A percentile compares a stretch with the other conserved stretches of the same genome.
These are phyloP conservation scores for Vitis cinerea DNA, from an alignment of 164 flowering plant genomes.

Conservation along the genomic window DNA sequence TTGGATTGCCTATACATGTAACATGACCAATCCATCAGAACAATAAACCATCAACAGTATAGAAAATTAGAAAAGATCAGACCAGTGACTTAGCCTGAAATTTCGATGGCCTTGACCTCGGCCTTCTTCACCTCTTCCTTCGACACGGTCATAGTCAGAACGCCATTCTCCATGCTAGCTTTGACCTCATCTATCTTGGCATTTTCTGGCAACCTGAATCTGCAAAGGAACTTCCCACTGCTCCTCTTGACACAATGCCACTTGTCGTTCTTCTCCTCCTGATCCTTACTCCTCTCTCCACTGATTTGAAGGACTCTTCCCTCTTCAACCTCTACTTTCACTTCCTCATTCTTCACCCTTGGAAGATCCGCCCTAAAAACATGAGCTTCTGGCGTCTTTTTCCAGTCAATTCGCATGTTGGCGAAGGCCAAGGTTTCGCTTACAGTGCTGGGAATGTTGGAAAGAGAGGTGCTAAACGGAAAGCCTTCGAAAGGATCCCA, in stretches of 20 bases:
- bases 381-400: too few relatives aligned
- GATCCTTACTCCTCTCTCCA: too few relatives aligned
- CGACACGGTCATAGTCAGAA: conserved; percentile 36
- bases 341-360: too few relatives aligned
- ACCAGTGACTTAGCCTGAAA: conserved; percentile 19
- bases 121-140: conserved; percentile 36
- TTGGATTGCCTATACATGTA: too few relatives aligned
- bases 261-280: too few relatives aligned
- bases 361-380: too few relatives aligned
- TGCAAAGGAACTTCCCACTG: conserved; percentile 5
- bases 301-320: too few relatives aligned
- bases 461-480: background rate
- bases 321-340: too few relatives aligned
- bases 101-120: conserved; percentile 35
- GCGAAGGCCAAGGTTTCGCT: background rate
- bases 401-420: background rate
- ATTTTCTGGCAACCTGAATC: conserved; percentile 42
- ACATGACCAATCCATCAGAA: too few relatives aligned
- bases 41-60: too few relatives aligned
- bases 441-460: background rate
- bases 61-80: too few relatives aligned
- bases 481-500: conserved; percentile 10
- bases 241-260: too few relatives aligned
- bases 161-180: conserved; percentile 39
- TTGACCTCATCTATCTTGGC: conserved; percentile 41